Evolutionary conservation across 345 rosid genomes (phyloP), one percentile per base, ranked within the genome.

Genomic region (Heritiera fomes): DNA sequence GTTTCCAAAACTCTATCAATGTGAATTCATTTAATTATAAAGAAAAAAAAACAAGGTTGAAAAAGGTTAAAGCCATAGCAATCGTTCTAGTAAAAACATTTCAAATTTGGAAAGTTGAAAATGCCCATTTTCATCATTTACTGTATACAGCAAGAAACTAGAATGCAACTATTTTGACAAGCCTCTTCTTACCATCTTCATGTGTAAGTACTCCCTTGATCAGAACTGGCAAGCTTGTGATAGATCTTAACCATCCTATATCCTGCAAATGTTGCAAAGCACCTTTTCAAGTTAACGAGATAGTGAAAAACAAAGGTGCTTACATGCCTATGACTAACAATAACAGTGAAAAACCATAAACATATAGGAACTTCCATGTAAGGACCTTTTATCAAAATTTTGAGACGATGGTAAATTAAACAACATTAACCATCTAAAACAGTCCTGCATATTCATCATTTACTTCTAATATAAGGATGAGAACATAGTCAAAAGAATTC

Each of bases 131-230:
- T 73, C 32, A 41, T 23, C 20, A 43, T 55, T 74, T 53, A 73
- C 72, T 5, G 7, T 47, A 71, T 2, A 52, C 6, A 15, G 32
- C 38, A n/a, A 40, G 64, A 55, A 58, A 58, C 64, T 6, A 55
- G 3, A 20, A 77, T 8, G 15, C 53, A 56, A 59, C 65, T 68
- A 15, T 69, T 59, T 45, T 32, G 40, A 83, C 60, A 61, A 75
- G 46, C 75, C 77, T 23, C 47, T 75, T 75, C 82, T 84, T 87
- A 91, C 96, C 98, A 75, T 95, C 99, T 88, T 93, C 97, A 34
- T 60, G 80, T 32, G 98, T 91, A 80, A 95, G 94, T 32, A 92
- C 71, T 34, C 96, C 99, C 84, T 95, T 92, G 77, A 95, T 68
- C 73, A 92, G 79, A 73, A 95, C 79, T 0, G 96, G 99, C 88